Conservation (phyloP, 192 early-diverging fungal genomes). For the Coemansia sp. region DNA sequence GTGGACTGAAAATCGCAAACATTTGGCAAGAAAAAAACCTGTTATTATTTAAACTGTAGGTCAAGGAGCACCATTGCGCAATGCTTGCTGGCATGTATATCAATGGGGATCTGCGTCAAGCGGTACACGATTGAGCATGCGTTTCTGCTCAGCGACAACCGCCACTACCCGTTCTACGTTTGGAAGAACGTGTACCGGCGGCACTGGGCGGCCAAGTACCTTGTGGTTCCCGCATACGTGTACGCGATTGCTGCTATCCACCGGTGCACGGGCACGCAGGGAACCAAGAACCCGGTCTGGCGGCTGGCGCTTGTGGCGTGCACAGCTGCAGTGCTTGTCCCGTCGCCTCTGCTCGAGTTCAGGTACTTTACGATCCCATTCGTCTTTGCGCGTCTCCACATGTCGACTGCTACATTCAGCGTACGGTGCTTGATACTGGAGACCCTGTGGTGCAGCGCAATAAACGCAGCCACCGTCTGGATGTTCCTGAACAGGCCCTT, state of each 20-base stretch:
- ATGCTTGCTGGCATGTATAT: neutral
- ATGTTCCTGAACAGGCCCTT: conserved; percentile 80
- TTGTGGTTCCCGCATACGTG: conserved; percentile 67
- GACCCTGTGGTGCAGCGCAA: conserved; percentile 50
- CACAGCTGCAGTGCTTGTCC: conserved; percentile 69
- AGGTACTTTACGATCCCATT: conserved; percentile 93
- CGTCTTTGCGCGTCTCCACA: conserved; percentile 69
- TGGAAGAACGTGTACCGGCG: conserved; percentile 78
- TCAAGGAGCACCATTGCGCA: conserved; percentile 5
- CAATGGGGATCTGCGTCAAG: conserved; percentile 50
- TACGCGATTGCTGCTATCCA: conserved; percentile 44
- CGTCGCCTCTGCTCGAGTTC: conserved; percentile 92
- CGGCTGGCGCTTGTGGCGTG: conserved; percentile 57
- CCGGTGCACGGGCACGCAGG: conserved; percentile 22
- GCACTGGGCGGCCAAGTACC: conserved; percentile 58
- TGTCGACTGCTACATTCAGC: conserved; percentile 17
- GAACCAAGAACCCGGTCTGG: conserved; percentile 50
- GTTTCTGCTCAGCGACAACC: conserved; percentile 91
- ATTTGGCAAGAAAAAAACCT: too few species aligned
- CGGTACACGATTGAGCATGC: conserved; percentile 82
- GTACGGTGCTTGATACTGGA: conserved; percentile 40
- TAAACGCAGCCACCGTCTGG: conserved; percentile 72
- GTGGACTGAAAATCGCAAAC: too few species aligned
- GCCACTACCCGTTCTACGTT: conserved; percentile 95
- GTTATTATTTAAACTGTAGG: conserved; percentile 2